Conservation (phyloP, 495 filamentous ascomycete species). For the Penicillium parvum region DNA sequence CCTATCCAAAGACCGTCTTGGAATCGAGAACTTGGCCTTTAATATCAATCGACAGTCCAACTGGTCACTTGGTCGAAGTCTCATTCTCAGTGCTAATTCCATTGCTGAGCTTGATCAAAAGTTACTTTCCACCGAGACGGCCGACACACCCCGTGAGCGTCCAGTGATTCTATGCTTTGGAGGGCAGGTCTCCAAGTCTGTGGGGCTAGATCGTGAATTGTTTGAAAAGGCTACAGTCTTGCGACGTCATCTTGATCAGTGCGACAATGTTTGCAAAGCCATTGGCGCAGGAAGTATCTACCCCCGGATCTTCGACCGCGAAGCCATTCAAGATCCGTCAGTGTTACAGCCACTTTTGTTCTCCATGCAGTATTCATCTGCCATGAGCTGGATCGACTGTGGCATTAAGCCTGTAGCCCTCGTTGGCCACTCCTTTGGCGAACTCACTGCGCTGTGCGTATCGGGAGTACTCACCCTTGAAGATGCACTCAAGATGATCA, state of each 20-base stretch:
- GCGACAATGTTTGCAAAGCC: conserved; percentile 22
- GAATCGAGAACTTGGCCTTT: conserved; percentile 16
- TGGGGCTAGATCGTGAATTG: conserved; percentile 28
- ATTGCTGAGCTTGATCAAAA: conserved; percentile 30
- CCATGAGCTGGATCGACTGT: conserved; percentile 44
- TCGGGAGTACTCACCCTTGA: conserved; percentile 30
- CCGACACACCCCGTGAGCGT: background rate
- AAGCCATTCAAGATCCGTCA: conserved; percentile 32
- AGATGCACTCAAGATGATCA: conserved; percentile 40
- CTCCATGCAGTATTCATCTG: conserved; percentile 45
- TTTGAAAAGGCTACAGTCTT: conserved; percentile 31
- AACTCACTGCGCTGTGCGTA: conserved; percentile 41
- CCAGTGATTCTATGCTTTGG: conserved; percentile 33
- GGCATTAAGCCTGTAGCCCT: conserved; percentile 32
- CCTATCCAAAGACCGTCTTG: background rate
- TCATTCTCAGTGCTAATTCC: background rate
- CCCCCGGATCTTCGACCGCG: conserved; percentile 41
- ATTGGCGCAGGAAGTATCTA: conserved; percentile 36
- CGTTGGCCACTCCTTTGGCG: conserved; percentile 51
- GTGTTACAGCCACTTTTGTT: conserved; percentile 41
- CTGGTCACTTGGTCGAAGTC: conserved; percentile 7
- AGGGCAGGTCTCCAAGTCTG: conserved; percentile 24
- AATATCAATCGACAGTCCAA: conserved; percentile 35
- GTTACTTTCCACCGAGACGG: conserved; percentile 11
- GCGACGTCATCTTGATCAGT: conserved; percentile 35